Conservation (phyloP, 768 basidiomycete genomes). For the Leccinum longicurvipes region DNA sequence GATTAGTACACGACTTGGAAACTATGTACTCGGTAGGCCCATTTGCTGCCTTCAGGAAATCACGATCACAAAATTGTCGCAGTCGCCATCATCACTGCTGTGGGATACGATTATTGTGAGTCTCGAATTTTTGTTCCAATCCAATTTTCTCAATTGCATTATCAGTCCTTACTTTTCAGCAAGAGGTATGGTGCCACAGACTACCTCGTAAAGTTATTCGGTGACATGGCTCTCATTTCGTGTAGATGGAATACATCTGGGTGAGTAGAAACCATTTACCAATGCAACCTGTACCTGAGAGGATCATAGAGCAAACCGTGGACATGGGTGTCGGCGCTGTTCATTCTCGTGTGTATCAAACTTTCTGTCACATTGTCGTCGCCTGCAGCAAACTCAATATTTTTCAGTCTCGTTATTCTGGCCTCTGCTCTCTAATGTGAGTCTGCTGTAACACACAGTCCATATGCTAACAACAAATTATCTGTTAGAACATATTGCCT, state of each 20-base stretch:
- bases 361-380: not conserved
- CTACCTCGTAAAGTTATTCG: not conserved
- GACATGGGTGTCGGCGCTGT: slow-evolving; percentile 1
- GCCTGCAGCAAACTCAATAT: no score
- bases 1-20: no score
- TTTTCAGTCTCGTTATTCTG: not conserved
- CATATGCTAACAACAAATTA: no score
- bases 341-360: not conserved
- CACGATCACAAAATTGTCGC: not conserved
- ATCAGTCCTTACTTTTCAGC: not conserved
- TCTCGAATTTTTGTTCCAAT: not conserved
- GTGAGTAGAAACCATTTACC: not conserved
- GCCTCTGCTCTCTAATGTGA: not conserved
- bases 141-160: not conserved
- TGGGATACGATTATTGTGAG: not conserved
- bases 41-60: not conserved
- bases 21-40: not conserved
- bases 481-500: not conserved
- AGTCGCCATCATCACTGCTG: not conserved
- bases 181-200: not conserved
- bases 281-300: not conserved
- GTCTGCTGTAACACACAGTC: not conserved
- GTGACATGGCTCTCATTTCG: not conserved
- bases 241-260: slow-evolving; percentile 8
- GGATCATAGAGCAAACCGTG: not conserved